Conservation (phyloP, 1,139 yeast species). For the Geotrichum fermentans region DNA sequence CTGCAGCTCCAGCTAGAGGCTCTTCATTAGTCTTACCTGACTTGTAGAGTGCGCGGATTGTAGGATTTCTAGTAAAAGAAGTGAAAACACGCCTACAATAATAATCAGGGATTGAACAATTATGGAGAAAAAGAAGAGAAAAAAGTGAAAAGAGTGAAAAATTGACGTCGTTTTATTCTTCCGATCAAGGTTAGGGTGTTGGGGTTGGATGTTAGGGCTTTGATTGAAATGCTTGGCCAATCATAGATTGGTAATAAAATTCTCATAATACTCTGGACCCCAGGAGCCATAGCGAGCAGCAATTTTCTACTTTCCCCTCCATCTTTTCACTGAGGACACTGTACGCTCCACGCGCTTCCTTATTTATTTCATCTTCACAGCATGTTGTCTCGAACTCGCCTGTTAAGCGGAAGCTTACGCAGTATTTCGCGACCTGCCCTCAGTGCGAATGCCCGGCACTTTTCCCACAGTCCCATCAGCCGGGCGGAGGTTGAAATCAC, state of each 20-base stretch:
- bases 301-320: neutral
- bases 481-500: slow-evolving; percentile 66
- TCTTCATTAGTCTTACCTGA: slow-evolving; percentile 16
- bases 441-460: slow-evolving; percentile 25
- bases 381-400: slow-evolving; percentile 24
- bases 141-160: neutral
- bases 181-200: slow-evolving; percentile 5
- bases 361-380: neutral
- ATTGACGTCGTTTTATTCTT: neutral
- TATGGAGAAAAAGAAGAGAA: slow-evolving; percentile 9
- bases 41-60: slow-evolving; percentile 19
- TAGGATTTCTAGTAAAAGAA: slow-evolving; percentile 6
- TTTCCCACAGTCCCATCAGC: slow-evolving; percentile 31
- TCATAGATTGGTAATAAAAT: slow-evolving; percentile 2
- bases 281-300: neutral
- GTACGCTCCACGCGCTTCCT: neutral
- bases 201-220: neutral
- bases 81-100: slow-evolving; percentile 20
- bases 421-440: slow-evolving; percentile 17
- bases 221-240: neutral
- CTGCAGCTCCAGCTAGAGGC: slow-evolving; percentile 21
- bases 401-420: slow-evolving; percentile 19
- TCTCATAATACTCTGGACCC: neutral
- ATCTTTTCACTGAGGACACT: neutral
- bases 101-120: slow-evolving; percentile 20